phyloP scores from a whole-genome alignment of 441 rosid species.

The Pelargonium myrrhifolium region DNA sequence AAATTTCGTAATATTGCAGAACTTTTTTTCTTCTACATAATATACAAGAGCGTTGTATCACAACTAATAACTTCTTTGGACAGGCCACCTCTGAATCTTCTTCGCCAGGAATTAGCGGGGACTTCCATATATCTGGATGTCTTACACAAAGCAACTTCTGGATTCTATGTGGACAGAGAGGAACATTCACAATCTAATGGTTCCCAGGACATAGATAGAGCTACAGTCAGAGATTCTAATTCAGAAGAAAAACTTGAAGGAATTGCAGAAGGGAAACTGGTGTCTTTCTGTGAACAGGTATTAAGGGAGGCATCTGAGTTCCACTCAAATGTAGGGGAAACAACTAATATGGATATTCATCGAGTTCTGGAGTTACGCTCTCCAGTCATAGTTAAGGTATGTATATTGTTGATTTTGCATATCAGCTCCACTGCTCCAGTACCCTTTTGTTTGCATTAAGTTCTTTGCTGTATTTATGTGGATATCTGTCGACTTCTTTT shows the following conservation, averaged over 20 bases:
- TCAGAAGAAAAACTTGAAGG: conserved; percentile 53
- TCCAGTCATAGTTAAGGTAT: conserved; percentile 90
- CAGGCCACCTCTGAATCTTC: conserved; percentile 94
- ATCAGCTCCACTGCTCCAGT: neutral
- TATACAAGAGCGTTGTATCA: conserved; percentile 5
- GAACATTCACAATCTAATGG: conserved; percentile 28
- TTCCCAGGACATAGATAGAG: conserved; percentile 25
- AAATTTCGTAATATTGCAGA: neutral
- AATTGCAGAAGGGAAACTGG: conserved; percentile 80
- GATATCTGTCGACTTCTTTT: neutral
- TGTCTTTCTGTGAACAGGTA: conserved; percentile 84
- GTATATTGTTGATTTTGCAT: neutral
- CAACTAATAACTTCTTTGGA: conserved; percentile 19
- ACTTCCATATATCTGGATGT: conserved; percentile 81
- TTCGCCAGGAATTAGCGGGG: conserved; percentile 91
- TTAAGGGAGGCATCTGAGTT: conserved; percentile 82
- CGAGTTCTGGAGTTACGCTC: conserved; percentile 88
- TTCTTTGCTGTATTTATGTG: neutral
- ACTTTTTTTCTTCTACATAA: neutral
- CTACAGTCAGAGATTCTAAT: conserved; percentile 23
- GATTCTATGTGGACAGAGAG: conserved; percentile 24
- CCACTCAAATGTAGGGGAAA: conserved; percentile 69
- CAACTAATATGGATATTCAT: conserved; percentile 81
- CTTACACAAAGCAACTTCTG: conserved; percentile 76
- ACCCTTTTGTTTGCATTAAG: neutral